Percentiles rank a stretch among this genome's conserved stretches.
Evolutionary conservation across 2,329 filamentous ascomycete species (phyloP).

Genomic region (Cladosporium sp.): DNA sequence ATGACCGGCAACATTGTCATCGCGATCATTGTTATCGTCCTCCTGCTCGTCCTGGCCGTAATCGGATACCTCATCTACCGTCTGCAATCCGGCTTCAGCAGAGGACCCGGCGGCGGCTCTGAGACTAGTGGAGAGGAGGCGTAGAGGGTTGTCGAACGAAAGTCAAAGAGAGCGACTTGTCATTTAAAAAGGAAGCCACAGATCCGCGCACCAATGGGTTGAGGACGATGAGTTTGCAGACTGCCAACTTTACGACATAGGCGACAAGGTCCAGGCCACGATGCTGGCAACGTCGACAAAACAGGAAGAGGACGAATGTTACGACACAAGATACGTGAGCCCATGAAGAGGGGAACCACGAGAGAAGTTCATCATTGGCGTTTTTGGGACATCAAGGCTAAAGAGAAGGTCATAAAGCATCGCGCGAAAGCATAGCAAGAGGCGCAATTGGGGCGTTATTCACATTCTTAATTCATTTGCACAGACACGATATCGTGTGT

Average conservation of each 20-base stretch:
- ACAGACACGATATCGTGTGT: not conserved
- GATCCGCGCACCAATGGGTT: too few species aligned
- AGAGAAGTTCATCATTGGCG: not conserved
- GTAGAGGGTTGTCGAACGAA: not conserved
- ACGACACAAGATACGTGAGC: not conserved
- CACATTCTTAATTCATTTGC: not conserved
- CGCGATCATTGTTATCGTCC: conserved; percentile 50
- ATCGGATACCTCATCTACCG: conserved; percentile 50
- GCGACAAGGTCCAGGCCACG: not conserved
- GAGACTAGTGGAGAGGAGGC: conserved; percentile 24
- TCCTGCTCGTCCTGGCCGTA: conserved; percentile 43
- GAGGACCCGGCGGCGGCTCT: conserved; percentile 23
- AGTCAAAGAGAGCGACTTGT: too few species aligned
- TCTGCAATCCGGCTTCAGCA: conserved; percentile 37
- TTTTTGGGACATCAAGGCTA: not conserved
- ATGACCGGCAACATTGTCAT: conserved; percentile 53
- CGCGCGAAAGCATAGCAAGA: conserved; percentile 1
- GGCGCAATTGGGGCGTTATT: not conserved
- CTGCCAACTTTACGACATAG: too few species aligned
- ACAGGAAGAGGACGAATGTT: not conserved
- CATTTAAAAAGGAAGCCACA: too few species aligned
- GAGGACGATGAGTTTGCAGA: too few species aligned
- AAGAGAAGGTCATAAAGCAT: not conserved
- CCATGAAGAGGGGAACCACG: not conserved
- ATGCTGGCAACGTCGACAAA: not conserved